Evolutionary conservation across 2,329 filamentous ascomycete genomes (phyloP), one percentile per base, ranked within the genome.

Genomic region (Paraphaeosphaeria sporulosa): DNA sequence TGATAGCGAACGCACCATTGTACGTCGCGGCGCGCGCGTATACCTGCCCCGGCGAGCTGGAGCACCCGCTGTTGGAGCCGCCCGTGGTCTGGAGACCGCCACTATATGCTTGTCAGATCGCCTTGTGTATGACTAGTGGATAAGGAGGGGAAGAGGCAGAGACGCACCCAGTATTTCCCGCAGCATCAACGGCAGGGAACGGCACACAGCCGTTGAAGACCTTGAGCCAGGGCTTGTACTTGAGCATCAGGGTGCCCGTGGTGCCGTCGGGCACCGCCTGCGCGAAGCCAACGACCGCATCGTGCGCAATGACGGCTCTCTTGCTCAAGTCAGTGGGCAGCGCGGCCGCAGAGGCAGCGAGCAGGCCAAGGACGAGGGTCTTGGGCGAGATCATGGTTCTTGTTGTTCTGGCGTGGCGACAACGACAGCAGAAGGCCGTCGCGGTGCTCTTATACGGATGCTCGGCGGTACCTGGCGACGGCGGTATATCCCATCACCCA

Each of bases 171-270:
- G 84, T 88, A 65, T 89, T 81, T 2, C 87, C 87, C 0, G 77
- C 72, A 0, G 80, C 80, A 62, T 89, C 84, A 1, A 89, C 87
- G 1, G 84, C 87, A 0, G 87, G 86, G 68, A 87, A 89, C 0
- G 87, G 86, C 9, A 89, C 86, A 62, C 87, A 89, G 48, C 87
- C 87, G 65, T 85, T 85, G 19, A 81, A 79, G 5, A 88, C 83
- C 12, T 86, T 66, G 6, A 88, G 78, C 55, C 78, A 81, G 0
- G 86, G 86, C 74, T 88, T 82, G 74, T 86, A 88, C 55, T 83
- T 83, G 44, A 84, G 70, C 64, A 86, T 85, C 25, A 86, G 70
- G 2, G 77, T 70, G 15, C 86, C 86, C 0, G 75, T 70, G 1
- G 76, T 76, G 5, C 78, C 79, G 44, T 73, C 76, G 0, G 86